These are phyloP conservation scores for Gracilariopsis chorda DNA, from an alignment of 23 red algal species.

Conservation along the genomic window DNA sequence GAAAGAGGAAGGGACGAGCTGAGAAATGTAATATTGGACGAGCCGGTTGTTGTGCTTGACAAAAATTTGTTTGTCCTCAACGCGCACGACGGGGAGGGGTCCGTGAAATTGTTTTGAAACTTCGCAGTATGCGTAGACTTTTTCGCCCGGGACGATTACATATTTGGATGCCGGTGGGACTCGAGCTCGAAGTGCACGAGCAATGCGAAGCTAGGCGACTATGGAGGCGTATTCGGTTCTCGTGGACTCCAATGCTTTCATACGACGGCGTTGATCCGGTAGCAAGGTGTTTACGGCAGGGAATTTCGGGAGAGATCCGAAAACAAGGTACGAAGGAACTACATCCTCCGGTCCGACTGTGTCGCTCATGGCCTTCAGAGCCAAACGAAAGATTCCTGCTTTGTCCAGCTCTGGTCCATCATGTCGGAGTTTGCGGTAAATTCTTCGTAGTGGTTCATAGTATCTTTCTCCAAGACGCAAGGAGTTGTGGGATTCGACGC, in stretches of 20 bases:
- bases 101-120: background rate
- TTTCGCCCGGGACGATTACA: background rate
- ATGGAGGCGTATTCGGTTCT: slow-evolving; percentile 1
- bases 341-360: background rate
- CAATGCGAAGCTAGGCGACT: background rate
- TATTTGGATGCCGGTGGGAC: background rate
- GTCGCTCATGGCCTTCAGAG: slow-evolving; percentile 35
- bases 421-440: background rate
- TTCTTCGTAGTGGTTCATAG: background rate
- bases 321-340: background rate
- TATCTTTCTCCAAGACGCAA: background rate
- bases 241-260: background rate
- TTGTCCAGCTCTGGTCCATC: background rate
- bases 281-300: background rate
- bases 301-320: background rate
- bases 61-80: background rate
- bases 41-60: slow-evolving; percentile 13
- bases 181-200: background rate
- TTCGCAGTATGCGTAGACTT: background rate
- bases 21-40: background rate
- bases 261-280: background rate
- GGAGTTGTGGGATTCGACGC: background rate
- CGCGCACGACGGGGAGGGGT: background rate
- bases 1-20: background rate
- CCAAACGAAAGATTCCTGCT: background rate